Conservation (phyloP, 345 rosid species). For the Euphorbia peplus region DNA sequence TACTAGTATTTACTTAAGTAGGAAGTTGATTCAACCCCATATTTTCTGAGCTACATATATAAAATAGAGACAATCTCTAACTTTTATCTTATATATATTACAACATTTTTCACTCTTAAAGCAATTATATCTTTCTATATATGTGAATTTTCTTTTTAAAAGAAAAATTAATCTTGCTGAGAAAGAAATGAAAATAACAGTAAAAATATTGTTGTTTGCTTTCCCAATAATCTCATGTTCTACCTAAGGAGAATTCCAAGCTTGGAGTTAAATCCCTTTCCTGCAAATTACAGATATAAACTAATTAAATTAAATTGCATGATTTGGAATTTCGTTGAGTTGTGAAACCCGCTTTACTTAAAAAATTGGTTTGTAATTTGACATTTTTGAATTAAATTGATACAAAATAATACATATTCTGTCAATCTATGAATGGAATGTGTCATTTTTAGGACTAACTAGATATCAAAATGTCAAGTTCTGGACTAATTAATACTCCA, state of each 20-base stretch:
- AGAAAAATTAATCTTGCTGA: neutral
- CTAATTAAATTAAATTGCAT: no score
- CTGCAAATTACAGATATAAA: slow-evolving; percentile 17
- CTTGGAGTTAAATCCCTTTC: slow-evolving; percentile 34
- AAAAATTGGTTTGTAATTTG: no score
- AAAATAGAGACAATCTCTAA: neutral
- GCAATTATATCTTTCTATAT: neutral
- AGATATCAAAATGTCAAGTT: no score
- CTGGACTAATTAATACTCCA: no score
- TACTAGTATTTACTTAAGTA: neutral
- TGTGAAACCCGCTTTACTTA: no score
- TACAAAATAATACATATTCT: no score
- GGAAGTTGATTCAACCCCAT: neutral
- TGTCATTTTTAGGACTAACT: no score
- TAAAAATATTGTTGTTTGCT: slow-evolving; percentile 22
- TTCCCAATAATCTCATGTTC: slow-evolving; percentile 31
- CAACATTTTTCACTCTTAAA: neutral
- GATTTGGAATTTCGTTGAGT: no score
- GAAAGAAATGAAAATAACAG: no score
- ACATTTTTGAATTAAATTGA: no score
- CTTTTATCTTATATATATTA: neutral
- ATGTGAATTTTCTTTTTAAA: neutral
- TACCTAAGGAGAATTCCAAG: slow-evolving; percentile 50
- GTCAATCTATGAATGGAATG: no score
- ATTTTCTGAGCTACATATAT: neutral